Base-by-base conservation (phyloP, 305 asterid genomes). In the Fraxinus nigra region DNA sequence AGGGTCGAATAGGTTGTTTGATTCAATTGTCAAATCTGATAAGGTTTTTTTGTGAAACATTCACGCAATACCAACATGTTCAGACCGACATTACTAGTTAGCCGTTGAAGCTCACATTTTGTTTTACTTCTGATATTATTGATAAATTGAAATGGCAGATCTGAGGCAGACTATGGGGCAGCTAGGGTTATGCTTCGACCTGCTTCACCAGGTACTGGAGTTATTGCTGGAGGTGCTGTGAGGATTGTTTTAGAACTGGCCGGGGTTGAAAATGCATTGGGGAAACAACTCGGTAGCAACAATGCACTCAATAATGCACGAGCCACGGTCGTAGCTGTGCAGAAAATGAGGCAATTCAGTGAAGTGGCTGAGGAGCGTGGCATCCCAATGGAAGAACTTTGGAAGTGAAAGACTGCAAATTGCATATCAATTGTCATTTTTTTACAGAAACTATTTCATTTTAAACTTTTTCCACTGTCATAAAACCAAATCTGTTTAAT, bases 111-210 rank as follows among this genome's bases (percentile, higher is more conserved):
- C 32, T 24, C 33, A 22, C 33, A 0, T 67, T n/a, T 63, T 67
- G 38, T 67, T 69, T 30, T 4, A 28, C 74, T 67, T 67, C 9
- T 69, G 75, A 28, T 69, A 69, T 69, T 30, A 69, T 30, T 11
- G 22, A 13, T 69, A 28, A 7, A 43, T 40, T 75, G 35, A 22
- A 37, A 77, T 81, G 80, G 80, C 93, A 95, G 98, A 85, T 76
- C 91, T 0, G 97, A 92, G 40, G 98, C 94, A 72, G 90, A 89
- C 79, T 94, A 91, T 78, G 99, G 99, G 33, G 99, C 99, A 11
- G 99, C 99, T 24, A 93, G 72, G 84, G 99, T 96, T 85, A 96
- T 96, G 99, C 97, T 96, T n/a, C 87, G 99, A 61, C 99, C 98
- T 0, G 99, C 98, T 56, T 89, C 98, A 0, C 98, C 99, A 0